Evolutionary conservation across 2,329 filamentous ascomycete genomes (phyloP).

Genomic region (Ustulina deusta): DNA sequence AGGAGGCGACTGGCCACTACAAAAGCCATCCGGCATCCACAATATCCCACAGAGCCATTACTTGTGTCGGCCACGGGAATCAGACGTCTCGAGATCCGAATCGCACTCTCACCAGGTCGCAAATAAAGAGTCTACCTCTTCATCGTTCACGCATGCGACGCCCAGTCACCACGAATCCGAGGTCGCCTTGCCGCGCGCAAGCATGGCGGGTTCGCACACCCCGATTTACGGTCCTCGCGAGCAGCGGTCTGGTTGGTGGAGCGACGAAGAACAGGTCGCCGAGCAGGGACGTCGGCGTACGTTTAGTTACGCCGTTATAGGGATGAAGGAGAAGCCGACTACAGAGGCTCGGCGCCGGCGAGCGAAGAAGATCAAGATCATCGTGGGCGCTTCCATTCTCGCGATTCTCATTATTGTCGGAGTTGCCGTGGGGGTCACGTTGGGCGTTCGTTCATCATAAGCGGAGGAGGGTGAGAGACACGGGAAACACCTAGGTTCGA

Average conservation of each 20-base stretch:
- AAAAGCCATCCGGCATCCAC: constrained; percentile 29
- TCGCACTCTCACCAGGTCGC: constrained; percentile 15
- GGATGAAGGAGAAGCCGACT: constrained; percentile 25
- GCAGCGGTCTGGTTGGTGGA: constrained; percentile 39
- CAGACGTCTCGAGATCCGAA: not conserved
- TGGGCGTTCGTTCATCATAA: constrained; percentile 26
- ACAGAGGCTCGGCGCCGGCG: constrained; percentile 26
- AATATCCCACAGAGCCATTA: constrained; percentile 19
- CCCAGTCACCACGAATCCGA: not conserved
- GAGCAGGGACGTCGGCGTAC: constrained; percentile 19
- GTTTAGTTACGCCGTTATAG: constrained; percentile 18
- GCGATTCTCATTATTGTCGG: constrained; percentile 41
- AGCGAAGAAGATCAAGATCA: constrained; percentile 36
- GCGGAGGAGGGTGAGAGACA: not conserved
- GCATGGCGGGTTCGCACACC: constrained; percentile 34
- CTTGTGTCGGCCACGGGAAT: constrained; percentile 23
- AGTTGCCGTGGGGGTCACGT: constrained; percentile 40
- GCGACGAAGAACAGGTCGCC: constrained; percentile 32
- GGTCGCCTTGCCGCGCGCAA: constrained; percentile 22
- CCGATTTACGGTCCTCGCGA: constrained; percentile 29
- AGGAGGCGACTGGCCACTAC: constrained; percentile 30
- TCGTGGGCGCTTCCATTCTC: constrained; percentile 29
- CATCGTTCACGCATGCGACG: not conserved
- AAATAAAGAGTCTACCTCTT: constrained; percentile 30
- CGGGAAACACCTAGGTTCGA: not conserved